phyloP scores from a whole-genome alignment of 73 alveolate species.

The Paramecium biaurelia region DNA sequence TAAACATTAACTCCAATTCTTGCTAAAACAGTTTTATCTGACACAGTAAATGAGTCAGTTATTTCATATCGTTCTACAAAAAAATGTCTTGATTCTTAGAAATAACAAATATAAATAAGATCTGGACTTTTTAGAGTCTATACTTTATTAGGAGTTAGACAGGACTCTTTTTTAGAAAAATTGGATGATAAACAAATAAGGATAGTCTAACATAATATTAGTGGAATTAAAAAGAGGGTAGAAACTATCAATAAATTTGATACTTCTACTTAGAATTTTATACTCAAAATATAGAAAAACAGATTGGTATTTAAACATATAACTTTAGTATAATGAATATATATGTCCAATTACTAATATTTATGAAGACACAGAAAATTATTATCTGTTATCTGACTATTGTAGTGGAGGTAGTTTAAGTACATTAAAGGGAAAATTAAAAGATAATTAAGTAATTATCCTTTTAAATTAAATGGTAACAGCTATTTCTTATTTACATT shows the following conservation, averaged over 20 bases:
- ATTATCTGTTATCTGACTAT: slow-evolving; percentile 19
- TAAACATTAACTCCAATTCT: neutral
- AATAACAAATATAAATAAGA: neutral
- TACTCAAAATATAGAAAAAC: neutral
- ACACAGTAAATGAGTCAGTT: neutral
- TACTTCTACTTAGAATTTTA: neutral
- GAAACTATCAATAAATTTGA: neutral
- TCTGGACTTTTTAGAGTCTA: neutral
- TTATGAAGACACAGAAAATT: neutral
- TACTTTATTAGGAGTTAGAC: neutral
- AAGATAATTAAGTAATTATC: neutral
- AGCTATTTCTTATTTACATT: neutral
- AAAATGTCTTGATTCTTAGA: neutral
- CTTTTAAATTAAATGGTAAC: neutral
- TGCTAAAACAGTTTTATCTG: neutral
- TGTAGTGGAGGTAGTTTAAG: slow-evolving; percentile 5
- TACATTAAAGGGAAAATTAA: neutral
- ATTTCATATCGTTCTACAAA: neutral
- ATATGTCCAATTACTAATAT: neutral
- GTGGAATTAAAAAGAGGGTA: neutral
- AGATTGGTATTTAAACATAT: neutral
- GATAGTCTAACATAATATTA: neutral
- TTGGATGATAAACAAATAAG: neutral
- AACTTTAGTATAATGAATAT: neutral
- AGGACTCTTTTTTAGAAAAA: neutral